phyloP scores from a whole-genome alignment of 2,329 filamentous ascomycete species.

The Aspergillus latus region DNA sequence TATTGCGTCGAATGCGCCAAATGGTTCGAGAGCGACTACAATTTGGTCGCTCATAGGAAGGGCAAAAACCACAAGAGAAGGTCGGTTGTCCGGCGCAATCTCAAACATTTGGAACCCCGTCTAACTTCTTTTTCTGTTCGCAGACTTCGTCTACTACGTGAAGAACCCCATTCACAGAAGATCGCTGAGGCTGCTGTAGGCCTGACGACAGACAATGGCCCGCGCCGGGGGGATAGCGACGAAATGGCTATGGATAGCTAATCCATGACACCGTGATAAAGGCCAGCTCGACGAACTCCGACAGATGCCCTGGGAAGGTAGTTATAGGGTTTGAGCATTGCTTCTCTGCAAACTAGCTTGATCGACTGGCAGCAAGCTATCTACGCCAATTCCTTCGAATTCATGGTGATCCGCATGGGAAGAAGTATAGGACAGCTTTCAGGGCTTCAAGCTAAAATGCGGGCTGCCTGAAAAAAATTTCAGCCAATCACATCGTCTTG shows the following conservation, averaged over 20 bases:
- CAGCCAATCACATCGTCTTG: slow-evolving; percentile 21
- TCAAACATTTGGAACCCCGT: not conserved
- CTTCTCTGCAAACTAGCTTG: not conserved
- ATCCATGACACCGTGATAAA: not conserved
- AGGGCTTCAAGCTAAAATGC: not conserved
- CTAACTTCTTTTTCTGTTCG: slow-evolving; percentile 1
- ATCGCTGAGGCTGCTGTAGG: slow-evolving; percentile 80
- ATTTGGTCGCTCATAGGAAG: slow-evolving; percentile 71
- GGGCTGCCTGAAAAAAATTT: slow-evolving; percentile 9
- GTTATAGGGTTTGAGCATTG: not conserved
- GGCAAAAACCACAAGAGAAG: slow-evolving; percentile 91
- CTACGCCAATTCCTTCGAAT: not conserved
- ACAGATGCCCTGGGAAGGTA: not conserved
- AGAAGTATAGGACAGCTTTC: not conserved
- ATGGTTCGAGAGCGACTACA: slow-evolving; percentile 86
- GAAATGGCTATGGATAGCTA: slow-evolving; percentile 42
- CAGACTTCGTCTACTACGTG: slow-evolving; percentile 77
- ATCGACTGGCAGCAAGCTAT: not conserved
- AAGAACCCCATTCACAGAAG: slow-evolving; percentile 83
- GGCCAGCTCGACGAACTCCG: not conserved
- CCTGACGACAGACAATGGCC: slow-evolving; percentile 67
- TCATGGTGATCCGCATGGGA: not conserved
- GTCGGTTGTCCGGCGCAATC: slow-evolving; percentile 45
- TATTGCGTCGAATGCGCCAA: slow-evolving; percentile 95
- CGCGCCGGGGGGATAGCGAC: slow-evolving; percentile 37